Evolutionary conservation across 2,329 filamentous ascomycete species (phyloP).

Genomic region (Curvularia sp.): DNA sequence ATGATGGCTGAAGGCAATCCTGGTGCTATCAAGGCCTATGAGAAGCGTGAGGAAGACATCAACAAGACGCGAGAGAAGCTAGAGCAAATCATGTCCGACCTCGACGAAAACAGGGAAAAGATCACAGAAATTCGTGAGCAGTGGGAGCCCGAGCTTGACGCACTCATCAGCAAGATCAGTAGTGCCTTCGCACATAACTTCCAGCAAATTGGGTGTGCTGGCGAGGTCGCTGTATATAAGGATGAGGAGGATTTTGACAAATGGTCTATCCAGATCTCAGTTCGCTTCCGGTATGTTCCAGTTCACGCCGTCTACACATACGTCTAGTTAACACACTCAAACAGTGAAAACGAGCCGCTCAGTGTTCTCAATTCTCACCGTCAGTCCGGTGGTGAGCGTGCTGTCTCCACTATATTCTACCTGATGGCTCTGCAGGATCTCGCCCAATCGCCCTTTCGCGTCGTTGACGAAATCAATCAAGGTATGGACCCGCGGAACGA

Average conservation of each 20-base stretch:
- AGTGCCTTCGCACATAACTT: constrained; percentile 94
- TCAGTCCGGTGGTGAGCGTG: constrained; percentile 94
- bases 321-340: constrained; percentile 15
- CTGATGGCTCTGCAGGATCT: constrained; percentile 97
- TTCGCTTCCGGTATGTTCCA: constrained; percentile 80
- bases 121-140: constrained; percentile 71
- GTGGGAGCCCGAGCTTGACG: constrained; percentile 87
- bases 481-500: constrained; percentile 99
- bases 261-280: constrained; percentile 92
- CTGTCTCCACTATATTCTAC: constrained; percentile 97
- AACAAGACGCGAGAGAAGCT: constrained; percentile 67
- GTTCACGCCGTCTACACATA: background rate
- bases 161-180: constrained; percentile 80
- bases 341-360: constrained; percentile 72
- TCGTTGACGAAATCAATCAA: constrained; percentile 99
- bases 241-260: constrained; percentile 87
- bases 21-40: constrained; percentile 75
- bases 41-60: constrained; percentile 64
- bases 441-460: constrained; percentile 92
- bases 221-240: constrained; percentile 87
- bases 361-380: constrained; percentile 88
- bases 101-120: constrained; percentile 62
- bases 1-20: constrained; percentile 81
- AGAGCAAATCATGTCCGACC: constrained; percentile 60
- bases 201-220: constrained; percentile 89